A percentile compares a stretch with the other conserved stretches of the same genome.
Evolutionary conservation across 805 yeast species (phyloP).

Genomic region (Cyberlindnera bimundalis): DNA sequence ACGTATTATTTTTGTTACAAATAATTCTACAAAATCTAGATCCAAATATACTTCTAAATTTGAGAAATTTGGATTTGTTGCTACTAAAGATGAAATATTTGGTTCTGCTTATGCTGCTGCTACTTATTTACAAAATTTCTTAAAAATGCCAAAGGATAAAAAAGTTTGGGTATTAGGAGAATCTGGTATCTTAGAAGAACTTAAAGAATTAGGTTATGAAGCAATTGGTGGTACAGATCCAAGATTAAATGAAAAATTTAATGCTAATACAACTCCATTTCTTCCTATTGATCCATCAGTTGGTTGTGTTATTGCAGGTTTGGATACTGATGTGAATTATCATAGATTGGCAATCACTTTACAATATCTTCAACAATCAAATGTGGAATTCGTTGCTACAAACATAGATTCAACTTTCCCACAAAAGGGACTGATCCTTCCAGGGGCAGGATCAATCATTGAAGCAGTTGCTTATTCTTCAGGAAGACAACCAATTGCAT

Average conservation of each 20-base stretch:
- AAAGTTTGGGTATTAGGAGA: conserved; percentile 93
- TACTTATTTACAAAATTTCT: conserved; percentile 72
- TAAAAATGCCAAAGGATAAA: conserved; percentile 66
- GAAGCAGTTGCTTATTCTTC: conserved; percentile 70
- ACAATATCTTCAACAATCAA: conserved; percentile 67
- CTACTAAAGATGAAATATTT: conserved; percentile 67
- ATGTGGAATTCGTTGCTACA: conserved; percentile 80
- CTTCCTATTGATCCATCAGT: conserved; percentile 64
- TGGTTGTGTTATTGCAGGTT: conserved; percentile 88
- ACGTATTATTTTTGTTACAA: conserved; percentile 84
- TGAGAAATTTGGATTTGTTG: conserved; percentile 45
- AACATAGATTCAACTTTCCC: conserved; percentile 96
- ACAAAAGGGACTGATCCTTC: conserved; percentile 74
- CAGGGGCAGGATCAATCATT: conserved; percentile 94
- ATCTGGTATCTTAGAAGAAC: conserved; percentile 77
- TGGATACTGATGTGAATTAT: conserved; percentile 75
- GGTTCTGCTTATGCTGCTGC: conserved; percentile 93
- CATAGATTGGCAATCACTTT: conserved; percentile 76
- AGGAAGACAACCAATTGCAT: conserved; percentile 81
- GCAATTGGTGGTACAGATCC: conserved; percentile 85
- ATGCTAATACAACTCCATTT: conserved; percentile 52
- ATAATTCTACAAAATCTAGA: conserved; percentile 91
- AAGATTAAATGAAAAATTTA: conserved; percentile 47
- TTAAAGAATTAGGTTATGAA: conserved; percentile 66
- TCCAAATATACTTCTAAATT: conserved; percentile 74